phyloP scores from a whole-genome alignment of 2,329 filamentous ascomycete species.

The Pyricularia grisea region DNA sequence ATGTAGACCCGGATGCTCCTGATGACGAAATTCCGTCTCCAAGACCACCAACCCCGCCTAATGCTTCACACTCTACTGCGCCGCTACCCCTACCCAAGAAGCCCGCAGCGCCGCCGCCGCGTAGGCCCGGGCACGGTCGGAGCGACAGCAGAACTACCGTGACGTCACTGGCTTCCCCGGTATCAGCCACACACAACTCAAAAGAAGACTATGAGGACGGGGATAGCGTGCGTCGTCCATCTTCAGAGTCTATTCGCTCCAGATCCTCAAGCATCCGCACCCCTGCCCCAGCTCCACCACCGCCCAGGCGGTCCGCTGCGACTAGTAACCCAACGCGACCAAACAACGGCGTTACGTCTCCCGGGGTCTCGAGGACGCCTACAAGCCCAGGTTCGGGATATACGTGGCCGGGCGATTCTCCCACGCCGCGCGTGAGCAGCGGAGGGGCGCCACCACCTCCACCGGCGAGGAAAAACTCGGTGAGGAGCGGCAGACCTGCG shows the following conservation, averaged over 20 bases:
- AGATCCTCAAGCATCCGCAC: slow-evolving; percentile 34
- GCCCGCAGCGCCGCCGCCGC: slow-evolving; percentile 36
- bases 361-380: neutral
- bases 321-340: neutral
- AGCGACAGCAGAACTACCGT: slow-evolving; percentile 29
- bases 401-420: neutral
- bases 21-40: slow-evolving; percentile 20
- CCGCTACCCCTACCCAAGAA: slow-evolving; percentile 20
- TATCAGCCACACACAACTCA: neutral
- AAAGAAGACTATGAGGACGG: neutral
- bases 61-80: slow-evolving; percentile 20
- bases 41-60: slow-evolving; percentile 30
- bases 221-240: slow-evolving; percentile 29
- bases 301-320: slow-evolving; percentile 21
- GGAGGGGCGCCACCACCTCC: slow-evolving; percentile 22
- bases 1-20: slow-evolving; percentile 12
- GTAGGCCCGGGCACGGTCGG: slow-evolving; percentile 37
- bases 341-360: neutral
- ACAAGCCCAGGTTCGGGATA: neutral
- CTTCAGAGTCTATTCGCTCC: slow-evolving; percentile 38
- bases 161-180: slow-evolving; percentile 7
- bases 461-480: slow-evolving; percentile 20
- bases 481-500: slow-evolving; percentile 28
- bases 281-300: slow-evolving; percentile 20
- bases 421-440: neutral